Evolutionary conservation across 2,329 filamentous ascomycete species (phyloP).

Genomic region (Phialophora tarda): DNA sequence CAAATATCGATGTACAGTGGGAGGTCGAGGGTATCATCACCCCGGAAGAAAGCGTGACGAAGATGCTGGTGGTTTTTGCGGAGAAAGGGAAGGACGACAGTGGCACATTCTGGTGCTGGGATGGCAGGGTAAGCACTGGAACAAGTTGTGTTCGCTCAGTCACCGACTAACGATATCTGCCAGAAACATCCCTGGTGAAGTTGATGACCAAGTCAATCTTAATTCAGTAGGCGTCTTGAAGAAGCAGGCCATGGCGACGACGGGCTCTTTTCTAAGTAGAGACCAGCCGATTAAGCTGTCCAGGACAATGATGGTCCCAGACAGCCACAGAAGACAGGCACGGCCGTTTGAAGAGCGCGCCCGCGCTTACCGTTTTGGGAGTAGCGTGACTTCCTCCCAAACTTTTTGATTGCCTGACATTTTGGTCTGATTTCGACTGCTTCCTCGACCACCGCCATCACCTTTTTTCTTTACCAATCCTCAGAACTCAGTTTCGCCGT

Average conservation of each 20-base stretch:
- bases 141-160: neutral
- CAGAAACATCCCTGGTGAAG: conserved; percentile 36
- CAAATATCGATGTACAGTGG: conserved; percentile 58
- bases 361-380: conserved; percentile 25
- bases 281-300: neutral
- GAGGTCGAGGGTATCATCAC: conserved; percentile 60
- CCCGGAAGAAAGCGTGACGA: conserved; percentile 56
- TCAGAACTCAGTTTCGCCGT: conserved; percentile 32
- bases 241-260: neutral
- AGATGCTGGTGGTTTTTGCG: conserved; percentile 59
- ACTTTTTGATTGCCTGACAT: conserved; percentile 36
- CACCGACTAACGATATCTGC: conserved; percentile 10
- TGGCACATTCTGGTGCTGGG: conserved; percentile 64
- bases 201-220: neutral
- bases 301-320: neutral
- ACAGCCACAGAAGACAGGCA: neutral
- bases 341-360: neutral
- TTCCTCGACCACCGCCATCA: conserved; percentile 31
- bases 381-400: conserved; percentile 25
- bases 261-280: neutral
- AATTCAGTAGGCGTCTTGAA: neutral
- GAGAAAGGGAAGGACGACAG: conserved; percentile 55
- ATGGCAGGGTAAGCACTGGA: conserved; percentile 52
- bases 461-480: conserved; percentile 28
- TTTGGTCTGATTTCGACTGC: conserved; percentile 37